Evolutionary conservation across 129 eudicot species (phyloP), one percentile per base, ranked within the genome.

Genomic region (Artemisia tridentata): DNA sequence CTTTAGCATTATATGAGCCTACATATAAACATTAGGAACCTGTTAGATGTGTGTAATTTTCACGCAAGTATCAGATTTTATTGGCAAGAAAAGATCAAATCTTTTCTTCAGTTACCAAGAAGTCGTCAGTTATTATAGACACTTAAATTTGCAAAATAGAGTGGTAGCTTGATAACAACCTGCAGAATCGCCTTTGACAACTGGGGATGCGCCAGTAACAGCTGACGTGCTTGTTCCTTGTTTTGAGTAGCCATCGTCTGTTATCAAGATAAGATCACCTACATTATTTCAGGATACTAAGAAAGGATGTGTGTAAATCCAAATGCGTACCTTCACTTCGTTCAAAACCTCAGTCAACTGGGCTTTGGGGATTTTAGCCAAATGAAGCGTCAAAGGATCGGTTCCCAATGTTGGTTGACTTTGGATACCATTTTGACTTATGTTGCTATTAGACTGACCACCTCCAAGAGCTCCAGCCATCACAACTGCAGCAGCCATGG

Each of bases 381-480:
- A 63, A 83, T 93, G 87, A 57, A 75, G 82, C 53, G 96, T 89
- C 82, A 93, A 75, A 46, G 92, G 84, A 77, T 93, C 92, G 6
- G 79, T 81, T 59, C 89, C 89, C 43, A 83, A 59, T n/a, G 67
- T 51, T 23, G 88, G 78, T 75, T 82, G 90, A 80, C 47, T 73
- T 20, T 78, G 88, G 50, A 81, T 63, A 65, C 89, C 84, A 65
- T 55, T 80, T 86, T 78, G 91, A 84, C 69, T 80, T 52, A 53
- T 25, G 45, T 73, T 73, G 41, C 78, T 73, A 65, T 72, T 75
- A 71, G 65, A 41, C 76, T 92, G 98, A 86, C 77, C 83, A 58
- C 88, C 84, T 65, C 96, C 98, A 67, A 86, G 89, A 66, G 85
- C 80, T 80, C 89, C 89, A 45, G 95, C 84, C 95, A 92, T 89